A percentile compares a stretch with the other conserved stretches of the same genome.
Conservation (phyloP, 73 alveolate genomes). For the Uronychia binucleata region DNA sequence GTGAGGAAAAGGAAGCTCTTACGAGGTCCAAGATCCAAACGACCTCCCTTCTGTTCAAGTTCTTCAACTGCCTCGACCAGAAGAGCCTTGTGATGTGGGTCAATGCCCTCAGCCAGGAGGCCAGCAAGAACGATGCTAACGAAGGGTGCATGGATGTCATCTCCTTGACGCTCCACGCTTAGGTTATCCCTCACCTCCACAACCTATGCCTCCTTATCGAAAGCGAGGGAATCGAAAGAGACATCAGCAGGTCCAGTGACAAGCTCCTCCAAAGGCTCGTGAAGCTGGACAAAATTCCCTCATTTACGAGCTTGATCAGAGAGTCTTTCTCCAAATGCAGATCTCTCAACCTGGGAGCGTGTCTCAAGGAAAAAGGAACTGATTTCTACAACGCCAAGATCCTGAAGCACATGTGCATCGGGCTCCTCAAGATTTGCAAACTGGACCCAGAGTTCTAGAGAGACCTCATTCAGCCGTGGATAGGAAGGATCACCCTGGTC, state of each 20-base stretch:
- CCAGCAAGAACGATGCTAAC: background rate
- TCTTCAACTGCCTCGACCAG: slow-evolving; percentile 19
- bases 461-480: background rate
- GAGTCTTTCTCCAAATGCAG: background rate
- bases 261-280: slow-evolving; percentile 1
- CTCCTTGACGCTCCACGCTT: background rate
- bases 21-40: slow-evolving; percentile 28
- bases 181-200: background rate
- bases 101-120: background rate
- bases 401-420: slow-evolving; percentile 29
- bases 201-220: slow-evolving; percentile 28
- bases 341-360: background rate
- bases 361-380: background rate
- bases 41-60: slow-evolving; percentile 17
- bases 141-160: background rate
- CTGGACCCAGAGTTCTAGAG: slow-evolving; percentile 9
- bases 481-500: background rate
- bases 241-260: slow-evolving; percentile 16
- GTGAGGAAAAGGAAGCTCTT: slow-evolving; percentile 35
- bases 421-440: slow-evolving; percentile 13
- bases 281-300: background rate
- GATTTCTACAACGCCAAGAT: slow-evolving; percentile 30
- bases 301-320: background rate
- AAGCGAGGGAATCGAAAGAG: slow-evolving; percentile 35
- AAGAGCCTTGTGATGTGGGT: background rate